Evolutionary conservation across 2,329 filamentous ascomycete genomes (phyloP), one percentile per base, ranked within the genome.

Genomic region (Fusarium tricinctum): DNA sequence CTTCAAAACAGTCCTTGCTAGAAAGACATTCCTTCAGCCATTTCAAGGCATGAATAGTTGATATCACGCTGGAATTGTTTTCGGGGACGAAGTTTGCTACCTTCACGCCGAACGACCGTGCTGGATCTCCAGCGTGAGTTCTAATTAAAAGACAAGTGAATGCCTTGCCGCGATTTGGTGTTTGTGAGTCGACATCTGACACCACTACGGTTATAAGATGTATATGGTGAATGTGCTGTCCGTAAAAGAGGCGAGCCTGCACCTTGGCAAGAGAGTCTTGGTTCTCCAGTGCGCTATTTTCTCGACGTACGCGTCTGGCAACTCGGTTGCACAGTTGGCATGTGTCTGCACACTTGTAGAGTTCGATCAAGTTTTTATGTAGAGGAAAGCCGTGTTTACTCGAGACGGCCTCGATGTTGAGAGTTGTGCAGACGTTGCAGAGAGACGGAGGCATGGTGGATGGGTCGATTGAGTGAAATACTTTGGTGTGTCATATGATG

Each of bases 1-100:
- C 5, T 10, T 45, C 32, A 2, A 50, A 38, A 12, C 5, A 19
- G n/a, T 45, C 45, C 9, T 33, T 26, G 2, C 44, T 19, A 4
- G 59, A 32, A 4, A 61, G 17, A 15, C 54, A 61, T 14, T 40
- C 23, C 8, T 51, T 51, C 3, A 59, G 7, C 58, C 54, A 61
- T n/a, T 33, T 20, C 3, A 59, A 10, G 17, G n/a, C 26, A 32
- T 51, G 54, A 2, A 28, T 1, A 6, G 39, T 40, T 1, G 54
- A 60, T 10, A n/a, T 33, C 0, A 15, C 2, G 2, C 30, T 39
- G 0, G 26, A 51, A 0, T 6, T 59, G 9, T 4, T 52, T 7
- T 33, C 19, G 6, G 39, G 20, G 1, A 52, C 2, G 0, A 10
- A 6, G 0, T 44, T 32, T 9, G 13, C 15, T 0, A 38, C 38